Base-by-base conservation (phyloP, 2,329 filamentous ascomycete species). In the Didymosphaeria variabile region DNA sequence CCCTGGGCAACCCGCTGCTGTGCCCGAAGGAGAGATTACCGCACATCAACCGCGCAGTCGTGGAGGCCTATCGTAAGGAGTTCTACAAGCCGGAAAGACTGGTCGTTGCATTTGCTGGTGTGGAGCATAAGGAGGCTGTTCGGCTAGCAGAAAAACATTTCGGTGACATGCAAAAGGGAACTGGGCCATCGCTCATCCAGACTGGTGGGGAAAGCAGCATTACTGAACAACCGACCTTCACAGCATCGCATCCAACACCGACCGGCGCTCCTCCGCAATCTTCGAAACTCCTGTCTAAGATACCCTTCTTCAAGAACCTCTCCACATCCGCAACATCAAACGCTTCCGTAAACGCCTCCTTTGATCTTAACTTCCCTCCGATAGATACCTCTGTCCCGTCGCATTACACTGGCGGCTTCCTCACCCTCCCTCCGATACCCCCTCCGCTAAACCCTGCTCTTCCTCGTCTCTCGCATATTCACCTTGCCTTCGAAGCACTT, bases 401-500 rank as follows among this genome's bases (percentile, higher is more conserved):
- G 9, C 90, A 90, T 74, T 99, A 99, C 80, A 98, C 94, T 0
- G 95, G 95, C 72, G 95, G 95, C 57, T 97, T 97, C 82, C 87
- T 97, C 62, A 90, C 91, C 1, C 88, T 97, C 12, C 93, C 93
- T 1, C 85, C 89, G 0, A 90, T 95, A 51, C 91, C 93, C 3
- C 90, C 91, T 0, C 91, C 92, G 0, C 81, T 86, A 1, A 94
- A 92, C 79, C 91, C 93, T 29, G 89, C 90, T 73, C 84, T 91
- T 59, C 93, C 92, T 32, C 87, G 89, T 57, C 89, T 97, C 69
- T 96, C 92, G 21, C 92, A 99, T 79, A 94, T 99, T 71, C 93
- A 98, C 82, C 86, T 99, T 67, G 94, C 93, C 60, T 98, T 99
- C 72, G 95, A 99, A 82, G 94, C 93, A 29, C 87, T 97, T 1